A percentile compares a stretch with the other conserved stretches of the same genome.
Conservation (phyloP, 2,329 filamentous ascomycete genomes). For the Stachybotrys chartarum region DNA sequence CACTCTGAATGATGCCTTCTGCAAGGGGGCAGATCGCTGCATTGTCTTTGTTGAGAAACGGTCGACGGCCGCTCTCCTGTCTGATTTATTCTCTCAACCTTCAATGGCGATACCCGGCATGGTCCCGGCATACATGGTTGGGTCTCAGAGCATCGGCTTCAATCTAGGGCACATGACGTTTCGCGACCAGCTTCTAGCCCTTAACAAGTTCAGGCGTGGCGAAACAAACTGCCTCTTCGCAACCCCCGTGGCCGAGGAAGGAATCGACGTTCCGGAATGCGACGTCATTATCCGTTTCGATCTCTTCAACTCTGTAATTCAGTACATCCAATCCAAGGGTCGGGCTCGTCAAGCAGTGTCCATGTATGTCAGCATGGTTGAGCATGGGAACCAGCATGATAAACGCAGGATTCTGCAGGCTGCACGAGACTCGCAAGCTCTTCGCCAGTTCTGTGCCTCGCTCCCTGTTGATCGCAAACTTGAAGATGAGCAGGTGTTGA, state of each 20-base stretch:
- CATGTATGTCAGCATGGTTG: conserved; percentile 77
- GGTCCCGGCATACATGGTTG: conserved; percentile 55
- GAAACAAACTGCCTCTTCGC: conserved; percentile 58
- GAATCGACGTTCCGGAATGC: conserved; percentile 61
- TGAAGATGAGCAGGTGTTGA: conserved; percentile 12
- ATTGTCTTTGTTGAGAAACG: conserved; percentile 84
- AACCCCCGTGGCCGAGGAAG: conserved; percentile 61
- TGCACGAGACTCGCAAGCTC: conserved; percentile 49
- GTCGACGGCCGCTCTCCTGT: conserved; percentile 67
- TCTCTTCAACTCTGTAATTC: conserved; percentile 81
- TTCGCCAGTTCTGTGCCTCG: conserved; percentile 69
- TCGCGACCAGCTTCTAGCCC: conserved; percentile 64
- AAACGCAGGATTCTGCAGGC: conserved; percentile 49
- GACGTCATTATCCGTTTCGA: conserved; percentile 72
- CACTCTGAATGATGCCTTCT: conserved; percentile 58
- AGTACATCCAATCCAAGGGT: conserved; percentile 90
- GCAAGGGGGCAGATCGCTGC: conserved; percentile 46
- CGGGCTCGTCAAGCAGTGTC: conserved; percentile 74
- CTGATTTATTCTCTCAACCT: conserved; percentile 55
- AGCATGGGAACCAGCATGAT: conserved; percentile 60
- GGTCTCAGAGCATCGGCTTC: conserved; percentile 11
- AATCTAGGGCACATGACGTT: conserved; percentile 60
- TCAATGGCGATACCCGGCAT: conserved; percentile 52
- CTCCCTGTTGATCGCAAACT: conserved; percentile 66
- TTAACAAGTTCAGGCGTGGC: conserved; percentile 57